phyloP scores from a whole-genome alignment of 78 protist genomes.

The Goniomonas avonlea region DNA sequence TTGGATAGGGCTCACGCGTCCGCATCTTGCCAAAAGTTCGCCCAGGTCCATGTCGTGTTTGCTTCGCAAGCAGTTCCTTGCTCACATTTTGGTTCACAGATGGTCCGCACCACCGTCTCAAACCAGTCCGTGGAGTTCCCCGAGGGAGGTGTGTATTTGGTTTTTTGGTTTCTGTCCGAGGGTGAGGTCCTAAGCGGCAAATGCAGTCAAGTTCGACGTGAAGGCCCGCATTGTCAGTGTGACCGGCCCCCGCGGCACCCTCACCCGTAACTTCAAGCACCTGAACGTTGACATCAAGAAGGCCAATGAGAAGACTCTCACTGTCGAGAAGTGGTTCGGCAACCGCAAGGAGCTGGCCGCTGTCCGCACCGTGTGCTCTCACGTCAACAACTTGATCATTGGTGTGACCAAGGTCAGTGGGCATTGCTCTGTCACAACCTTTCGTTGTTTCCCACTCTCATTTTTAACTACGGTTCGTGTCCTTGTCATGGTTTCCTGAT shows the following conservation, averaged over 20 bases:
- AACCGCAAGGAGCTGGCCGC: slow-evolving; percentile 71
- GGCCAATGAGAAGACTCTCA: background rate
- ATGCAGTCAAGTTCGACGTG: slow-evolving; percentile 47
- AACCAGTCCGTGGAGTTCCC: no score
- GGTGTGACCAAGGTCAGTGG: slow-evolving; percentile 84
- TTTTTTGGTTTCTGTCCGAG: no score
- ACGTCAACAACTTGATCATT: slow-evolving; percentile 91
- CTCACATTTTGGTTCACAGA: no score
- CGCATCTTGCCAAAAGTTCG: no score
- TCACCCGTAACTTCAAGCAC: slow-evolving; percentile 79
- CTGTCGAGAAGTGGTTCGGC: slow-evolving; percentile 77
- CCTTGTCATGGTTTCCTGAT: no score
- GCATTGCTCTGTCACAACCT: no score
- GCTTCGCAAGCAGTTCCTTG: no score
- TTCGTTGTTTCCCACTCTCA: background rate
- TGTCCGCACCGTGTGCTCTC: slow-evolving; percentile 79
- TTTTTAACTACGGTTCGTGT: background rate
- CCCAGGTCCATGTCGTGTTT: no score
- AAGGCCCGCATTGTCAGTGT: slow-evolving; percentile 76
- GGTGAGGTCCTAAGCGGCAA: no score
- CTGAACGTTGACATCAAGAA: slow-evolving; percentile 56
- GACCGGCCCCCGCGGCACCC: slow-evolving; percentile 90
- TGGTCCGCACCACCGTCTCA: no score
- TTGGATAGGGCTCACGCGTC: no score
- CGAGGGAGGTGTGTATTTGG: no score